These are phyloP conservation scores for Aspergillus kassunensis DNA, from an alignment of 495 filamentous ascomycete genomes.

Conservation along the genomic window DNA sequence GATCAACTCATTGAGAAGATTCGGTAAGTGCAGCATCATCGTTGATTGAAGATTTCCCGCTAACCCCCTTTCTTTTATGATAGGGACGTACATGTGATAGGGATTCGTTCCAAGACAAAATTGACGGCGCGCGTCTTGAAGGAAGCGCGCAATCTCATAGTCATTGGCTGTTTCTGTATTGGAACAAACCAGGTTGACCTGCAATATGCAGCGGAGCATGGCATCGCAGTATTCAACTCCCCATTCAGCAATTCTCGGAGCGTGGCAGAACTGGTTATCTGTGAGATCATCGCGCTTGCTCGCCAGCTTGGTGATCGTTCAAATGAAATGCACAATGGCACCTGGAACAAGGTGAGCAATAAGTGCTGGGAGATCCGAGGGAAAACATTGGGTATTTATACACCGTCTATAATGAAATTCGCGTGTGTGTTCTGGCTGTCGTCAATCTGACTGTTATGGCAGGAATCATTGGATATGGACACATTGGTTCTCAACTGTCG, in stretches of 20 bases:
- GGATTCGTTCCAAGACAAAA: slow-evolving; percentile 97
- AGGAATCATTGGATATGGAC: slow-evolving; percentile 95
- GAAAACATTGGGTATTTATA: slow-evolving; percentile 75
- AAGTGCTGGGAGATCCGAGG: slow-evolving; percentile 98
- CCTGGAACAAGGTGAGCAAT: slow-evolving; percentile 95
- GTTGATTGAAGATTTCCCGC: neutral
- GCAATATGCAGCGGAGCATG: slow-evolving; percentile 82
- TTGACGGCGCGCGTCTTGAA: slow-evolving; percentile 79
- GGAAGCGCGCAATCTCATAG: slow-evolving; percentile 89
- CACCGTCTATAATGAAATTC: neutral
- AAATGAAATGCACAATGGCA: slow-evolving; percentile 89
- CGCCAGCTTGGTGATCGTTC: slow-evolving; percentile 91
- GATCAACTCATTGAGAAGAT: slow-evolving; percentile 97
- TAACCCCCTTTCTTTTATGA: slow-evolving; percentile 7
- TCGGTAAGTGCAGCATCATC: slow-evolving; percentile 52
- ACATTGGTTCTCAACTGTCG: slow-evolving; percentile 95
- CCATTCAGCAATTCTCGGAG: slow-evolving; percentile 97
- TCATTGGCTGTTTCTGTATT: slow-evolving; percentile 98
- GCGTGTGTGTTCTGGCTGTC: neutral
- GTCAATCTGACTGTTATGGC: neutral
- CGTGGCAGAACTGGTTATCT: slow-evolving; percentile 94
- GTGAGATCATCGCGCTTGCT: slow-evolving; percentile 85
- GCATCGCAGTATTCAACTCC: slow-evolving; percentile 98
- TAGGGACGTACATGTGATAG: slow-evolving; percentile 95
- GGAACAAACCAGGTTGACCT: slow-evolving; percentile 98